Evolutionary conservation across 1,284 basidiomycete species (phyloP).

Genomic region (Fomitopsis schrenkii): DNA sequence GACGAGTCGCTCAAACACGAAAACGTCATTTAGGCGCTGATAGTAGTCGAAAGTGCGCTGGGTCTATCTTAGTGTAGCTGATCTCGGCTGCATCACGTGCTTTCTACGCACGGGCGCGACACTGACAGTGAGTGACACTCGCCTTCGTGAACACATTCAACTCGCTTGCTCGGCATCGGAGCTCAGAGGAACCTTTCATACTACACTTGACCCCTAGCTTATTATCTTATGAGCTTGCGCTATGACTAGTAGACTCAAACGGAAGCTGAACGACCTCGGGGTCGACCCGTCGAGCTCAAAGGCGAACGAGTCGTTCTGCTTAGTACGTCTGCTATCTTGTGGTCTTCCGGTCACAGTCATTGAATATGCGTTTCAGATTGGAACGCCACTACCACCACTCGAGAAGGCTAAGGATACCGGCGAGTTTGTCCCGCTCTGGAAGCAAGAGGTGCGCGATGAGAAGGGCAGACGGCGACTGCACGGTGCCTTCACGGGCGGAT

Average conservation of each 20-base stretch:
- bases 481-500: slow-evolving; percentile 97
- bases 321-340: slow-evolving; percentile 43
- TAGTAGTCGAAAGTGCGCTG: no score
- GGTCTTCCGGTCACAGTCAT: neutral
- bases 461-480: slow-evolving; percentile 90
- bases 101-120: no score
- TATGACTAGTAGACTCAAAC: slow-evolving; percentile 62
- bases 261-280: slow-evolving; percentile 78
- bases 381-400: slow-evolving; percentile 87
- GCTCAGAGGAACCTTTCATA: no score
- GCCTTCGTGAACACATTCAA: no score
- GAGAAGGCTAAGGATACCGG: slow-evolving; percentile 86
- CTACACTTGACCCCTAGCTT: no score
- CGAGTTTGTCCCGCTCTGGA: slow-evolving; percentile 96
- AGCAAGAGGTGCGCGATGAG: slow-evolving; percentile 93
- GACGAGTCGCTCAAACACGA: no score
- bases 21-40: no score
- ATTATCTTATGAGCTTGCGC: neutral
- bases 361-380: slow-evolving; percentile 59
- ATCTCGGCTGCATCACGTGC: no score
- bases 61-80: no score
- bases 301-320: slow-evolving; percentile 84
- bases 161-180: no score
- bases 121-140: no score
- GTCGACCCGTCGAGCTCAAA: slow-evolving; percentile 66